A percentile compares a stretch with the other conserved stretches of the same genome.
phyloP scores from a whole-genome alignment of 352 stramenopile genomes.

The Phytophthora tubulina region DNA sequence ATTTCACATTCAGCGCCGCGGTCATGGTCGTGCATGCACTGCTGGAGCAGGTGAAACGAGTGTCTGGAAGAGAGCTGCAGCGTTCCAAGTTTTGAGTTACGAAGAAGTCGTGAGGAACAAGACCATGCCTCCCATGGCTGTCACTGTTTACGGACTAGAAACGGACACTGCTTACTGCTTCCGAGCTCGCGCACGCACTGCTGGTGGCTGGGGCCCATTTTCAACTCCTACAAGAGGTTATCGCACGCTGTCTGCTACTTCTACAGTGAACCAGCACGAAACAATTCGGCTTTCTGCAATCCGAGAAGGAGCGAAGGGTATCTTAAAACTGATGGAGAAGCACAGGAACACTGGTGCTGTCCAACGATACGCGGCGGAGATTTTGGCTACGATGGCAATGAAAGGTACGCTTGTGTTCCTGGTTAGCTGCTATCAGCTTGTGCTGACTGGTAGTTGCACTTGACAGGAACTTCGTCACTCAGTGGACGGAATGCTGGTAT shows the following conservation, averaged over 20 bases:
- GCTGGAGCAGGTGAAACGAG: constrained; percentile 32
- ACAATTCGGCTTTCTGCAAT: constrained; percentile 41
- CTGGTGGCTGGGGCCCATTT: constrained; percentile 74
- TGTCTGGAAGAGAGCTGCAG: constrained; percentile 61
- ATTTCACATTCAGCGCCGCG: constrained; percentile 68
- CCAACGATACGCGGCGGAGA: constrained; percentile 51
- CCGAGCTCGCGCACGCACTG: constrained; percentile 61
- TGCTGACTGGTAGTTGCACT: background rate
- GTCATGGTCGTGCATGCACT: constrained; percentile 51
- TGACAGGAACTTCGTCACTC: constrained; percentile 16
- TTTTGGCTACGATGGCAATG: constrained; percentile 54
- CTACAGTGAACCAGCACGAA: constrained; percentile 44
- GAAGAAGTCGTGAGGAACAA: constrained; percentile 55
- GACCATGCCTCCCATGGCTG: constrained; percentile 32
- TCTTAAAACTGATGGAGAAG: constrained; percentile 58
- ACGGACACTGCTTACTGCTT: constrained; percentile 69
- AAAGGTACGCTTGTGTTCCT: constrained; percentile 34
- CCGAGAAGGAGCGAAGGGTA: constrained; percentile 19
- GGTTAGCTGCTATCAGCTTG: background rate
- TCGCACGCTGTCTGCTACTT: constrained; percentile 51
- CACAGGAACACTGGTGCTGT: constrained; percentile 45
- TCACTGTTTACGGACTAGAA: constrained; percentile 50
- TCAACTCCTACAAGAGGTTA: constrained; percentile 48
- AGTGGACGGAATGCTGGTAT: constrained; percentile 2
- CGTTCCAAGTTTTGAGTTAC: constrained; percentile 64